Conservation (phyloP, 1,284 basidiomycete genomes). For the Marasmius oreades region DNA sequence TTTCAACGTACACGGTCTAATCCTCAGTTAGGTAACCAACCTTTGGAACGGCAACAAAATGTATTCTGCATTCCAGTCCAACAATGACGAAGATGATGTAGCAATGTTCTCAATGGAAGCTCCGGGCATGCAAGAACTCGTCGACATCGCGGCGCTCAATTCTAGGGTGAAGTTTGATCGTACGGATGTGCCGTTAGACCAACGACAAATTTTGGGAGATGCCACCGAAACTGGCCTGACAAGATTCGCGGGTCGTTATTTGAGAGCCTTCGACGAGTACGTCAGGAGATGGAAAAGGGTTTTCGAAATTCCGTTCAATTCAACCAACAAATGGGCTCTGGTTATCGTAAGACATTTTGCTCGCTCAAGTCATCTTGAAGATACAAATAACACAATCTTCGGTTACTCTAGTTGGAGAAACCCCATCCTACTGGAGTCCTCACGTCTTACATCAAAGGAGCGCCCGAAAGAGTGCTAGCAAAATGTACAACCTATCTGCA, state of each 20-base stretch:
- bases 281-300: constrained; percentile 50
- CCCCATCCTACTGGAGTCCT: constrained; percentile 43
- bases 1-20: constrained; percentile 3
- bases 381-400: not conserved
- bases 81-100: constrained; percentile 58
- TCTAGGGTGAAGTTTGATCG: constrained; percentile 69
- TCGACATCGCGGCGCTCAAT: constrained; percentile 62
- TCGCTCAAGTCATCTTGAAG: not conserved
- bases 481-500: constrained; percentile 54
- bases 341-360: constrained; percentile 47
- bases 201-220: constrained; percentile 62
- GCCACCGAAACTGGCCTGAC: constrained; percentile 68
- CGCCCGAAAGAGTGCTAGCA: constrained; percentile 62
- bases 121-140: constrained; percentile 58
- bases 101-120: constrained; percentile 45
- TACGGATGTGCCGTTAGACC: constrained; percentile 58
- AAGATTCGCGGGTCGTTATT: constrained; percentile 57
- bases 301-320: constrained; percentile 71
- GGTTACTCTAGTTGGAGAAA: constrained; percentile 47
- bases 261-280: constrained; percentile 52
- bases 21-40: constrained; percentile 45
- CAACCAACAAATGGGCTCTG: constrained; percentile 69
- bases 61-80: constrained; percentile 66
- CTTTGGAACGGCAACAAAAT: constrained; percentile 58
- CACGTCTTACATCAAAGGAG: constrained; percentile 61